phyloP scores from a whole-genome alignment of 1,139 yeast genomes.

The Pneumocystis jirovecii region DNA sequence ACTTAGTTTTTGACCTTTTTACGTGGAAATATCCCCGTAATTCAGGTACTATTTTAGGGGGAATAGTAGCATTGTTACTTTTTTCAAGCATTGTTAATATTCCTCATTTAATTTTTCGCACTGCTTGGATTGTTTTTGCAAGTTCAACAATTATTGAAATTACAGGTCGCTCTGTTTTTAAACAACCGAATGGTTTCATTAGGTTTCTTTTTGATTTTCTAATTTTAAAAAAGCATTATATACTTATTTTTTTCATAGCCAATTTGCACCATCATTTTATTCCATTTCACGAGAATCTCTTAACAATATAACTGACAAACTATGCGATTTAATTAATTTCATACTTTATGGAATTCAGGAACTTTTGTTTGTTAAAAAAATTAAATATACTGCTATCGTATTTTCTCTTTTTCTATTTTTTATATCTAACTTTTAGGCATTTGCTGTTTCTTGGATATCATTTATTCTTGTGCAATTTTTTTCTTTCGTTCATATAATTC shows the following conservation, averaged over 20 bases:
- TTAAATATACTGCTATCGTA: slow-evolving; percentile 56
- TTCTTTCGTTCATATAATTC: not conserved
- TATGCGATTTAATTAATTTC: slow-evolving; percentile 16
- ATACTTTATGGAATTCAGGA: slow-evolving; percentile 34
- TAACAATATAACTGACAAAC: slow-evolving; percentile 21
- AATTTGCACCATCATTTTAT: slow-evolving; percentile 1
- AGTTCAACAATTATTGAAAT: slow-evolving; percentile 10
- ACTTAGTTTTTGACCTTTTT: slow-evolving; percentile 6
- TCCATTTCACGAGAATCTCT: slow-evolving; percentile 10
- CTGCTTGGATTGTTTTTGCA: slow-evolving; percentile 9
- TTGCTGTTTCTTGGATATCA: not conserved
- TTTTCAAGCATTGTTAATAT: slow-evolving; percentile 9
- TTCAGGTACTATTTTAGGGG: slow-evolving; percentile 5
- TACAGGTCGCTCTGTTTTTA: slow-evolving; percentile 8
- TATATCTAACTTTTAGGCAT: slow-evolving; percentile 22
- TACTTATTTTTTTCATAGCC: slow-evolving; percentile 4
- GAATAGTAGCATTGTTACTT: slow-evolving; percentile 4
- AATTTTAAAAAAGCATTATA: not conserved
- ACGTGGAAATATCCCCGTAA: slow-evolving; percentile 12
- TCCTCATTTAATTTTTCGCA: slow-evolving; percentile 9
- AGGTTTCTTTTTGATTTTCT: slow-evolving; percentile 6
- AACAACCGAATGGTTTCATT: slow-evolving; percentile 8
- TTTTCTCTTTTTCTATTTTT: slow-evolving; percentile 48
- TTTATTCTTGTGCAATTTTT: not conserved
- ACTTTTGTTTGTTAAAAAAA: slow-evolving; percentile 49